Base-by-base conservation (phyloP, 805 yeast species). In the Ogataea pini region DNA sequence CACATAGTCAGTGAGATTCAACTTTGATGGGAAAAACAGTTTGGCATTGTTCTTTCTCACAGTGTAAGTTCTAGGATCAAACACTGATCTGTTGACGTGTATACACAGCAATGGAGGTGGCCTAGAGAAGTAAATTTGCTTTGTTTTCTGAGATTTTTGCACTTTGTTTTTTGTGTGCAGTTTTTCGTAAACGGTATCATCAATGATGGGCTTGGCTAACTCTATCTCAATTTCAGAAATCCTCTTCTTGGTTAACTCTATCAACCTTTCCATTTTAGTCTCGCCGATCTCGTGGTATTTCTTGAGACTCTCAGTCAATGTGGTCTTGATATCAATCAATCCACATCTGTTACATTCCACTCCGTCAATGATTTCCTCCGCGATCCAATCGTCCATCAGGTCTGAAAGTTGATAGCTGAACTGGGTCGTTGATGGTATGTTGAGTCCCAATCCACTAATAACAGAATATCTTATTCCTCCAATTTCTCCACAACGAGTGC, bases 321-420 rank as follows among this genome's bases (percentile, higher is more conserved):
- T 81, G n/a, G 72, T 75, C 44, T 67, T 69, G 10, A 87, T 83
- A 49, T 82, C 83, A 24, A 67, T 65, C 55, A 92, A 72, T 2
- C 95, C 92, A 72, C 98, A 92, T 59, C 98, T 76, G 61, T 91
- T 89, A 72, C 99, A 92, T 67, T 90, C 92, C 31, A 92, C 99
- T 39, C 90, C 96, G 56, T 89, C 91, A 49, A 92, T 90, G 18
- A 86, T 80, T 63, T 92, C 99, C 33, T 91, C 88, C 48, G 79
- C 76, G 5, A 75, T 79, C 89, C 90, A 88, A 36, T 82, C 80
- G 39, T 76, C 71, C 52, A 88, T 65, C 45, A 87, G 71, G 14
- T 77, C 80, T 4, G 77, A 65, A 47, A 87, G 68, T 38, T 70
- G 69, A 42, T 65, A 67, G n/a, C 72, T 61, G 1, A 73, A 62